A percentile compares a stretch with the other conserved stretches of the same genome.
These are phyloP conservation scores for Aspergillus proliferans DNA, from an alignment of 2,329 filamentous ascomycete genomes.

Conservation along the genomic window DNA sequence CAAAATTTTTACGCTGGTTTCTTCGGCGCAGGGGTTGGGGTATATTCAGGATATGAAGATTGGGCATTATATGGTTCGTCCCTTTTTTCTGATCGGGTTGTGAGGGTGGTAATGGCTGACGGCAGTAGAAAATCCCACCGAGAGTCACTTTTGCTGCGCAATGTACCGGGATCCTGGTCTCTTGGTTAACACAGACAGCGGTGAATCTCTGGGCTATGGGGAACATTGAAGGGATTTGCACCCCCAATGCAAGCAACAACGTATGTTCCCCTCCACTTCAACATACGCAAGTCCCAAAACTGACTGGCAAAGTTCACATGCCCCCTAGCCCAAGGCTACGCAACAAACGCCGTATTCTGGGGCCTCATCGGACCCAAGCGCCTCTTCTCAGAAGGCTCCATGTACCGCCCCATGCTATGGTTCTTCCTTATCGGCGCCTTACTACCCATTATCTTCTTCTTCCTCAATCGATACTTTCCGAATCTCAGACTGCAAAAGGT, in stretches of 20 bases:
- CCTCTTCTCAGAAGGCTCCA: slow-evolving; percentile 55
- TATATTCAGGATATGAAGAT: slow-evolving; percentile 28
- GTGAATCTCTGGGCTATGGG: slow-evolving; percentile 42
- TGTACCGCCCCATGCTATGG: slow-evolving; percentile 58
- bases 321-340: slow-evolving; percentile 2
- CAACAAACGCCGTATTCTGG: slow-evolving; percentile 43
- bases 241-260: slow-evolving; percentile 52
- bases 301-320: neutral
- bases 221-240: slow-evolving; percentile 41
- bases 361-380: slow-evolving; percentile 62
- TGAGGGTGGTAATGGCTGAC: slow-evolving; percentile 20
- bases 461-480: slow-evolving; percentile 54
- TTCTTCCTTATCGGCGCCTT: slow-evolving; percentile 63
- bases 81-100: neutral
- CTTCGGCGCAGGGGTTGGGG: slow-evolving; percentile 15
- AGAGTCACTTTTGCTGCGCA: slow-evolving; percentile 45
- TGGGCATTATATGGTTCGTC: slow-evolving; percentile 17
- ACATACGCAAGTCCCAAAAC: slow-evolving; percentile 31
- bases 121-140: slow-evolving; percentile 28
- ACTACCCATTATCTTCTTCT: slow-evolving; percentile 53
- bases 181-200: slow-evolving; percentile 38
- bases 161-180: slow-evolving; percentile 42
- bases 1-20: slow-evolving; percentile 19
- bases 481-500: slow-evolving; percentile 56
- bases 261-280: slow-evolving; percentile 57